Conservation (phyloP, 257 asterid genomes). For the Jacaranda copaia region DNA sequence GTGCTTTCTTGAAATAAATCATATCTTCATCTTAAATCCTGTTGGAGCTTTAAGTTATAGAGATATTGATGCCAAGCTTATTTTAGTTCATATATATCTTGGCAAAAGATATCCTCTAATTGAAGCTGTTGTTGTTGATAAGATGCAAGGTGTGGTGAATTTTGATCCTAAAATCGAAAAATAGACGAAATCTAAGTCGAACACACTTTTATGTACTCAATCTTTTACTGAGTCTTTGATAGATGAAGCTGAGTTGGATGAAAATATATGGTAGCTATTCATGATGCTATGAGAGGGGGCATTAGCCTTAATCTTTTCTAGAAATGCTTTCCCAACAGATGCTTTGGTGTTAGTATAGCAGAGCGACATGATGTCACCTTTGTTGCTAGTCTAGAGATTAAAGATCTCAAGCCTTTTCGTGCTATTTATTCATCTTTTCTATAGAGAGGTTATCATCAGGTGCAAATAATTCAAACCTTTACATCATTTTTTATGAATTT, state of each 20-base stretch:
- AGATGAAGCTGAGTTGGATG: slow-evolving; percentile 68
- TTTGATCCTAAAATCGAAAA: slow-evolving; percentile 66
- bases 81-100: slow-evolving; percentile 57
- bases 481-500: too few relatives aligned
- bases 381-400: slow-evolving; percentile 71
- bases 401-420: slow-evolving; percentile 78
- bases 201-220: slow-evolving; percentile 57
- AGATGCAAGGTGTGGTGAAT: slow-evolving; percentile 77
- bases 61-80: slow-evolving; percentile 68
- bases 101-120: slow-evolving; percentile 78
- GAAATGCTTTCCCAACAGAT: slow-evolving; percentile 56
- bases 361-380: slow-evolving; percentile 81
- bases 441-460: slow-evolving; percentile 80
- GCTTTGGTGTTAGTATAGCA: slow-evolving; percentile 75
- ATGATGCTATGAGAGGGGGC: slow-evolving; percentile 86
- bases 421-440: slow-evolving; percentile 72
- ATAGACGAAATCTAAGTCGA: slow-evolving; percentile 44
- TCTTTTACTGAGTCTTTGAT: slow-evolving; percentile 66
- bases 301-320: slow-evolving; percentile 69
- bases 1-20: slow-evolving; percentile 74
- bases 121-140: slow-evolving; percentile 64
- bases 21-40: slow-evolving; percentile 65
- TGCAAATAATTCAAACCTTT: not conserved
- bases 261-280: slow-evolving; percentile 69
- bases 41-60: slow-evolving; percentile 74